Evolutionary conservation across 2,329 filamentous ascomycete genomes (phyloP).

Genomic region (Aureobasidium sp.): DNA sequence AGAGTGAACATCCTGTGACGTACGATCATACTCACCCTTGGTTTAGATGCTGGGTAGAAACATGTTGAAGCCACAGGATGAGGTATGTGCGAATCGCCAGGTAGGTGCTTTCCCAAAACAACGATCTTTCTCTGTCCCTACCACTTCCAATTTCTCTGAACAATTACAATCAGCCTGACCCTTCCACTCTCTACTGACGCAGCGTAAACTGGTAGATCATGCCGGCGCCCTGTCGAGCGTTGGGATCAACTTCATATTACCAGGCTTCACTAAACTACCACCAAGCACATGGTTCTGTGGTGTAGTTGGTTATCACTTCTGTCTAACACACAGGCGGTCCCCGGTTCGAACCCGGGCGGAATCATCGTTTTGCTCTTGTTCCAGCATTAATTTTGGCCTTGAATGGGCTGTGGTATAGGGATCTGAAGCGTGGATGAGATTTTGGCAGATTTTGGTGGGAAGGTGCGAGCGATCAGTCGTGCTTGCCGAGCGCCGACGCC

Average conservation of each 20-base stretch:
- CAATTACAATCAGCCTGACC: background rate
- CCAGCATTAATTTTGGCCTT: too few relatives aligned
- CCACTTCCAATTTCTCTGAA: background rate
- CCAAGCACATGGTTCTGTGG: conserved; percentile 6
- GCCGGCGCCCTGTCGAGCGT: background rate
- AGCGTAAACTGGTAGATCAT: background rate
- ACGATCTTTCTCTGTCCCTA: background rate
- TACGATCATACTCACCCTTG: background rate
- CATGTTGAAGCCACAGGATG: background rate
- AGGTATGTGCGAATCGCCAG: background rate
- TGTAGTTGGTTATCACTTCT: conserved; percentile 9
- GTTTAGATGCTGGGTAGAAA: background rate
- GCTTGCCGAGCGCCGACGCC: too few relatives aligned
- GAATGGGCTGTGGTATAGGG: background rate
- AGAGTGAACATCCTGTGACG: background rate
- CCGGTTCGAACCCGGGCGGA: background rate
- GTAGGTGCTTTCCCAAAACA: background rate
- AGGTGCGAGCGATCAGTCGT: background rate
- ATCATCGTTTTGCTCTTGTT: background rate
- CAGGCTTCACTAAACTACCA: background rate
- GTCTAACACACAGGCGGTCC: conserved; percentile 6
- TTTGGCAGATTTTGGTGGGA: background rate
- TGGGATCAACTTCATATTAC: background rate
- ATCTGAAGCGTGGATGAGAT: background rate
- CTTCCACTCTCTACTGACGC: background rate